Conservation (phyloP, 441 rosid species). For the Gossypium aridum region DNA sequence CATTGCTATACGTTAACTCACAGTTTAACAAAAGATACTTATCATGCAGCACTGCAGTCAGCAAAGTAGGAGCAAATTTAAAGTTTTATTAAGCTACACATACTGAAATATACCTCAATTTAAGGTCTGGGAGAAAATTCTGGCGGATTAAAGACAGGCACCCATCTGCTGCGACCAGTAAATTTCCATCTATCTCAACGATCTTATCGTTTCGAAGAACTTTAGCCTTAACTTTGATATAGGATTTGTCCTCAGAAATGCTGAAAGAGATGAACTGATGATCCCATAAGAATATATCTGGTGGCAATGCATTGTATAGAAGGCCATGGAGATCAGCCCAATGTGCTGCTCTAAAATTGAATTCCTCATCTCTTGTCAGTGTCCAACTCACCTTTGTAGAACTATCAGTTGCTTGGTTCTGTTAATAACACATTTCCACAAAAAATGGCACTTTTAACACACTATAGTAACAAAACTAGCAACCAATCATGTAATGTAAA, state of each 20-base stretch:
- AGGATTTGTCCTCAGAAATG: slow-evolving; percentile 32
- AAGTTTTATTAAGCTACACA: neutral
- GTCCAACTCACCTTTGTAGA: slow-evolving; percentile 25
- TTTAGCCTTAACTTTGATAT: slow-evolving; percentile 45
- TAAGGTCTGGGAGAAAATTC: slow-evolving; percentile 46
- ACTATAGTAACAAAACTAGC: neutral
- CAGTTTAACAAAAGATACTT: neutral
- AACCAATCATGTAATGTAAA: neutral
- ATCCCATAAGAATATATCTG: slow-evolving; percentile 52
- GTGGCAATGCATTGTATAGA: slow-evolving; percentile 38
- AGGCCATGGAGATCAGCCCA: slow-evolving; percentile 76
- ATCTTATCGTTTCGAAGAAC: slow-evolving; percentile 32
- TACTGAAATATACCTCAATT: slow-evolving; percentile 46
- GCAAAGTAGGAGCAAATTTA: neutral
- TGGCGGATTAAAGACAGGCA: slow-evolving; percentile 62
- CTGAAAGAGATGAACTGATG: slow-evolving; percentile 52
- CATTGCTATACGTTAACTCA: neutral
- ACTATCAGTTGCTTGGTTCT: slow-evolving; percentile 50
- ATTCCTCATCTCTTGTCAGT: slow-evolving; percentile 56
- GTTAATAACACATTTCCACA: slow-evolving; percentile 12
- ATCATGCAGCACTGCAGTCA: neutral
- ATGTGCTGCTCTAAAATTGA: slow-evolving; percentile 65
- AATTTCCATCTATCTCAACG: slow-evolving; percentile 46
- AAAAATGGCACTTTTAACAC: neutral
- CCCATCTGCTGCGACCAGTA: slow-evolving; percentile 80